Conservation (phyloP, 2,329 filamentous ascomycete species). For the Colletotrichum euphorbiae region DNA sequence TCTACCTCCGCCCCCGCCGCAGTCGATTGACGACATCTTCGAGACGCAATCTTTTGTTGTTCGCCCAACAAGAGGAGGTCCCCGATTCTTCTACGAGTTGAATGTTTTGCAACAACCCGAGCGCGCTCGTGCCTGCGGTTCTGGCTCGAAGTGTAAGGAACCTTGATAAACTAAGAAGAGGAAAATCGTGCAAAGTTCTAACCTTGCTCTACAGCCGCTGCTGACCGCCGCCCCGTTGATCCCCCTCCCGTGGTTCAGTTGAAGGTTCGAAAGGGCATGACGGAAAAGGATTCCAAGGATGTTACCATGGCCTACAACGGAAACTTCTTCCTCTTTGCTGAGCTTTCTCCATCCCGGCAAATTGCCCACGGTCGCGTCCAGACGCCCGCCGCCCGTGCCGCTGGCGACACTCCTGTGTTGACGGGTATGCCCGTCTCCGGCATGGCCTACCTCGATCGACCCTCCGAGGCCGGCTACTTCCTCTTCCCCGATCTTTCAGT, state of each 20-base stretch:
- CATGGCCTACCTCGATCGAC: constrained; percentile 95
- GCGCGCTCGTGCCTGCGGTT: constrained; percentile 93
- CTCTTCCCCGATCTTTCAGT: constrained; percentile 98
- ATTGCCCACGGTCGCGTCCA: constrained; percentile 85
- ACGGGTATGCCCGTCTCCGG: constrained; percentile 95
- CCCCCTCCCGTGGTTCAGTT: constrained; percentile 95
- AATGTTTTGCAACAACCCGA: constrained; percentile 94
- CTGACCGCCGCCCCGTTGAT: constrained; percentile 92
- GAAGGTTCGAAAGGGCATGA: constrained; percentile 80
- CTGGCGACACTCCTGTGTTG: constrained; percentile 73
- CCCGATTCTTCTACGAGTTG: constrained; percentile 83
- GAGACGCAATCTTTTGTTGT: constrained; percentile 20
- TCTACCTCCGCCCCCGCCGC: background rate
- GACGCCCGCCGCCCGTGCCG: constrained; percentile 71
- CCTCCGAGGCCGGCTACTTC: constrained; percentile 86
- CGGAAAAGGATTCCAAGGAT: constrained; percentile 71
- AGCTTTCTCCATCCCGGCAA: constrained; percentile 84
- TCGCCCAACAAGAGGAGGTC: constrained; percentile 74
- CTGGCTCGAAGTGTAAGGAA: constrained; percentile 88
- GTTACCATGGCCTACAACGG: constrained; percentile 94
- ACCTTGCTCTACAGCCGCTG: constrained; percentile 68
- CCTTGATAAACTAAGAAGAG: constrained; percentile 2
- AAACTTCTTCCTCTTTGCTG: constrained; percentile 97
- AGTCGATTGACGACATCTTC: constrained; percentile 4
- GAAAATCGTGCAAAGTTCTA: constrained; percentile 41